A percentile compares a stretch with the other conserved stretches of the same genome.
Conservation (phyloP, 1,284 basidiomycete species). For the Coniophora puteana region DNA sequence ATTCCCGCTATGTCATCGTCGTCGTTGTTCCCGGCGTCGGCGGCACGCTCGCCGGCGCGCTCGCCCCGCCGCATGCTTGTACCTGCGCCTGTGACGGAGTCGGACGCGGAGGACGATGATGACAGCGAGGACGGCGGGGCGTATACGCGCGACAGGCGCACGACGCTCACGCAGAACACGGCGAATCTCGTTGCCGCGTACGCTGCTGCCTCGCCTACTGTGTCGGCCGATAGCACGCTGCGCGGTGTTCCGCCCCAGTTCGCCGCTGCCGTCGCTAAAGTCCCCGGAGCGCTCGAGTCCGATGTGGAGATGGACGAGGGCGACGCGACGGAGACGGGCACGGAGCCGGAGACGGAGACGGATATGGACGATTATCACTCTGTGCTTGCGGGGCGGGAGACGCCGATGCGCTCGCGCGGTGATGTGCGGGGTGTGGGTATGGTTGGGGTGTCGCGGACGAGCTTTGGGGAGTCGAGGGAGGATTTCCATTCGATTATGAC, state of each 20-base stretch:
- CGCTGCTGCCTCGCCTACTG: conserved; percentile 32
- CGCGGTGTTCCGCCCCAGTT: conserved; percentile 28
- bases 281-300: conserved; percentile 28
- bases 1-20: no score
- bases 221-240: conserved; percentile 37
- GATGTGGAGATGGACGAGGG: conserved; percentile 44
- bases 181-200: no score
- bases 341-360: conserved; percentile 60
- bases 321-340: conserved; percentile 59
- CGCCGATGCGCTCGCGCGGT: conserved; percentile 62
- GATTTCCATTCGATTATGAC: conserved; percentile 78
- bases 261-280: conserved; percentile 4
- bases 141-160: conserved; percentile 26
- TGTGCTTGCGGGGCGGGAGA: conserved; percentile 69
- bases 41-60: no score
- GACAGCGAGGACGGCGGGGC: no score
- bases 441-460: no score
- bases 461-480: conserved; percentile 48
- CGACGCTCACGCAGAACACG: conserved; percentile 47
- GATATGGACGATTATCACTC: conserved; percentile 82
- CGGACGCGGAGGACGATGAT: conserved; percentile 17
- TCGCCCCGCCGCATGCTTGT: no score
- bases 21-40: no score
- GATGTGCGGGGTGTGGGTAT: no score
- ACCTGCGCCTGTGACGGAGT: conserved; percentile 24